Conservation (phyloP, 2,329 filamentous ascomycete species). For the Xylaria sp. region DNA sequence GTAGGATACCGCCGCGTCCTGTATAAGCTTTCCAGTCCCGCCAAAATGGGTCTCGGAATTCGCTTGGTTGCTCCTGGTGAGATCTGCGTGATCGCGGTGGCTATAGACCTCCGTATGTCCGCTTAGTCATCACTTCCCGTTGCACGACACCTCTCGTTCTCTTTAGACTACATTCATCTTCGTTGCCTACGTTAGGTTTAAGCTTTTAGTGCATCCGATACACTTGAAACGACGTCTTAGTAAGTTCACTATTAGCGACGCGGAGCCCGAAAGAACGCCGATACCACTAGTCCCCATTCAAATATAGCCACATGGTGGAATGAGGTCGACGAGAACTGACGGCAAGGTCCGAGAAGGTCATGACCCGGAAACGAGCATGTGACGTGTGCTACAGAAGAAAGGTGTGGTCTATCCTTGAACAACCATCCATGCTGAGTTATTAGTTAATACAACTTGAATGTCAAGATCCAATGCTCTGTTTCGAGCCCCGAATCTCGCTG, state of each 20-base stretch:
- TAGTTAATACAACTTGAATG: neutral
- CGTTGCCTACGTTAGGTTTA: neutral
- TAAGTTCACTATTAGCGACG: neutral
- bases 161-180: neutral
- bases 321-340: neutral
- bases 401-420: neutral
- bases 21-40: neutral
- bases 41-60: neutral
- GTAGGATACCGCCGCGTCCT: neutral
- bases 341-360: conserved; percentile 4
- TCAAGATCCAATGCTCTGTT: neutral
- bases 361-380: conserved; percentile 31
- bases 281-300: neutral
- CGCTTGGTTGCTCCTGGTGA: neutral
- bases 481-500: neutral
- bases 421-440: neutral
- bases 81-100: neutral
- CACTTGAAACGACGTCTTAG: neutral
- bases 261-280: neutral
- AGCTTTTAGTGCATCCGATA: neutral
- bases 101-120: neutral
- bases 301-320: neutral
- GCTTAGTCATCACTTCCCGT: neutral
- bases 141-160: neutral
- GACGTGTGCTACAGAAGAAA: conserved; percentile 30